These are phyloP conservation scores for Beauveria varroae DNA, from an alignment of 2,329 filamentous ascomycete species.

Conservation along the genomic window DNA sequence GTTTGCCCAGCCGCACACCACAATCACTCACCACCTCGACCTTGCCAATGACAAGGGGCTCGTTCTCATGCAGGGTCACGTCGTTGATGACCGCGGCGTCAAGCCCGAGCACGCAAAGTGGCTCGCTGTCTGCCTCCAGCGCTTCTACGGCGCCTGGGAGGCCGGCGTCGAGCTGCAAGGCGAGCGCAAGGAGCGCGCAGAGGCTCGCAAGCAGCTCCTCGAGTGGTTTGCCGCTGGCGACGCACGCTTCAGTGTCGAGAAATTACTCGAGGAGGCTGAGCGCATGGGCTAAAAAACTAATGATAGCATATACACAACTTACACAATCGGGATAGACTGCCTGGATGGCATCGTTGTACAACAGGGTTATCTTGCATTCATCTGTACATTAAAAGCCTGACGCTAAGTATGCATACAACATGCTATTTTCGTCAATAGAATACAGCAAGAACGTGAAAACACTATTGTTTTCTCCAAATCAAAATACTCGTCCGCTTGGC, in stretches of 20 bases:
- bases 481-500: background rate
- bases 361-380: background rate
- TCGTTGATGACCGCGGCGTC: conserved; percentile 70
- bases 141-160: conserved; percentile 74
- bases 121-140: conserved; percentile 86
- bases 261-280: conserved; percentile 83
- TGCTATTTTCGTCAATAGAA: background rate
- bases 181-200: conserved; percentile 46
- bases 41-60: conserved; percentile 65
- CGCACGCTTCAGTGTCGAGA: conserved; percentile 70
- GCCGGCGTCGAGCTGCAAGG: conserved; percentile 29
- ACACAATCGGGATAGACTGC: background rate
- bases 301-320: background rate
- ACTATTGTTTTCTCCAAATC: background rate
- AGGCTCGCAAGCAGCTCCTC: conserved; percentile 62
- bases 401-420: background rate
- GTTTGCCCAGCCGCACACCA: conserved; percentile 87
- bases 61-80: conserved; percentile 77
- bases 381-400: conserved; percentile 1
- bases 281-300: conserved; percentile 48
- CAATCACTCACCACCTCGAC: conserved; percentile 85
- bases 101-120: conserved; percentile 77
- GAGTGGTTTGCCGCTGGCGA: conserved; percentile 79
- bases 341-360: background rate
- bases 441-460: background rate